Base-by-base conservation (phyloP, 768 basidiomycete genomes). In the Daedaleopsis sinensis region DNA sequence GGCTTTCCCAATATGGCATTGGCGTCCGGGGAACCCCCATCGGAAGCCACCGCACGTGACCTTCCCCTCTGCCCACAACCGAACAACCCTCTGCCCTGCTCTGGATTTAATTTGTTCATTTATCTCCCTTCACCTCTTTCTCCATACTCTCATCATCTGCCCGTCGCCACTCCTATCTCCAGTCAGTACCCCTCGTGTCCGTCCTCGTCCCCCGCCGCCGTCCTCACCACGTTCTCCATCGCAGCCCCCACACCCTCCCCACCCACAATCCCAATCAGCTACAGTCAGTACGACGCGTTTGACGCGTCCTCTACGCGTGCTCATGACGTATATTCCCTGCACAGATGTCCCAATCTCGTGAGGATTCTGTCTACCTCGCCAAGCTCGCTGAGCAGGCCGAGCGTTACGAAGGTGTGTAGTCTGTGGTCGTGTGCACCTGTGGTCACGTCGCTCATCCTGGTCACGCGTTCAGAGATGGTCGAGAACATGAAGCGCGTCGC, bases 331-430 rank as follows among this genome's bases (percentile, higher is more conserved):
- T 63, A 24, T 36, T 68, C 44, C 21, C 50, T 13, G 32, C 62
- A 39, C 52, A 91, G 90, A 92, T 92, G 91, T 55, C 67, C 74
- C 89, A 90, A 74, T 81, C 86, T 75, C 93, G 94, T 74, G 94
- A 96, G 87, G 93, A 96, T 79, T 94, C 91, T 71, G 96, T 98
- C 80, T 98, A 98, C 86, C 95, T 97, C 80, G 96, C 96, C 82
- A 98, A 98, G 93, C 94, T 98, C 83, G 94, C 94, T 76, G 95
- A 98, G 84, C 95, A 98, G 84, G 96, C 96, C 71, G 96, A 98
- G 86, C 96, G 96, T 53, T 98, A 98, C 77, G 96, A 98, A 84
- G 96, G 96, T 90, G 47, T 52, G 81, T 73, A 27, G 39, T 57
- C 43, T 32, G 27, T 11, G 15, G 19, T 27, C 54, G 38, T 16